A percentile compares a stretch with the other conserved stretches of the same genome.
Conservation (phyloP, 2,329 filamentous ascomycete species). For the Nothopassalora personata region DNA sequence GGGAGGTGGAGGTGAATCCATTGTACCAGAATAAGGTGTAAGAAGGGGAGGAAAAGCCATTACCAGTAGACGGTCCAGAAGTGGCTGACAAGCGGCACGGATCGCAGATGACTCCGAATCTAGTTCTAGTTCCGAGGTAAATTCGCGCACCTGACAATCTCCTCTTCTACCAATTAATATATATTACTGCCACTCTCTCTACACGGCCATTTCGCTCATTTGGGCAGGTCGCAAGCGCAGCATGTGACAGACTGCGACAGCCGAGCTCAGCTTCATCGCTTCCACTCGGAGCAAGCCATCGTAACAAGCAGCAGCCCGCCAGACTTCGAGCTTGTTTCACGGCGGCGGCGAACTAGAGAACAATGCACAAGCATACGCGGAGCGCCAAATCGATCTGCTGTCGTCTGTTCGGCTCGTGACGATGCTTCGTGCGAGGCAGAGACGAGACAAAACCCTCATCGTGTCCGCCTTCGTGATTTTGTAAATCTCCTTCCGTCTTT, state of each 20-base stretch:
- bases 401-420: not conserved
- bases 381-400: not conserved
- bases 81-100: not conserved
- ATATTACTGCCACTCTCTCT: not conserved
- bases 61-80: not conserved
- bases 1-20: constrained; percentile 25
- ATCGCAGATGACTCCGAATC: not conserved
- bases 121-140: not conserved
- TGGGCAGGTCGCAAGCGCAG: not conserved
- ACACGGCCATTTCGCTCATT: not conserved
- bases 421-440: not conserved
- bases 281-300: not conserved
- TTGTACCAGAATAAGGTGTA: constrained; percentile 23
- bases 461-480: not conserved
- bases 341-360: not conserved
- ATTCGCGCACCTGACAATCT: not conserved
- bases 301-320: not conserved
- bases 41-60: not conserved
- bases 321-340: not conserved
- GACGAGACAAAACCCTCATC: not conserved
- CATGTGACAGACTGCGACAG: not conserved
- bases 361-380: not conserved
- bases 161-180: not conserved
- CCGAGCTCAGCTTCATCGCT: not conserved
- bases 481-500: not conserved